Evolutionary conservation across 139 green algal genomes (phyloP), one percentile per base, ranked within the genome.

Genomic region (Nannochloris sp.): DNA sequence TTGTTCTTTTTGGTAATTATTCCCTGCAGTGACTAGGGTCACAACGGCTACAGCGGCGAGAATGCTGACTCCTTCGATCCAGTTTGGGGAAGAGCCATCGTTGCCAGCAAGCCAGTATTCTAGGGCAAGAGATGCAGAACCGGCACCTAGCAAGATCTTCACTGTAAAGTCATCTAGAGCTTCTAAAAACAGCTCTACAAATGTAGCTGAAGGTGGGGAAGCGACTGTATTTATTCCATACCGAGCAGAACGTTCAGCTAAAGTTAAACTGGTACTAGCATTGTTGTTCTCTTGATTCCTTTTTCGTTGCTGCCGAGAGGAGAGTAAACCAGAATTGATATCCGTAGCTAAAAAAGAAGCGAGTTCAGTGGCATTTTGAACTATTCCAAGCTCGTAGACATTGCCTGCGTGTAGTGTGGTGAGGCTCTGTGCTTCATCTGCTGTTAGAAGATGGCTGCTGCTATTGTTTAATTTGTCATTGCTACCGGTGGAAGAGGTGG

Each of bases 1-100:
- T 39, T 63, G 59, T 61, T 96, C 87, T 78, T 94, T 92, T 58
- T 91, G 77, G 68, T 89, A 95, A 76, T 95, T 89, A 38, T 93
- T 93, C 4, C 73, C 72, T 2, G 87, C 83, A 8, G 76, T 85
- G 0, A 95, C 86, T 25, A 74, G 38, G 19, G 85, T 79, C 25
- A 92, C 87, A 30, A 95, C 81, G 2, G 58, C 73, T 25, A 92
- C 88, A 13, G 81, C 80, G 12, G 72, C 77, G 42, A 95, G 72
- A 54, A 95, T 95, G 36, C 83, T 82, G 1, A 71, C 57, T 4
- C 86, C 83, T 58, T 95, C 87, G 12, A 95, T 79, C 67, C 77
- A 90, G 31, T 59, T 70, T 24, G 46, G 29, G 23, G 45, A 53
- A 9, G 24, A 51, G n/a, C 24, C 54, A 25, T 36, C 51, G 1